A percentile compares a stretch with the other conserved stretches of the same genome.
Conservation (phyloP, 352 stramenopile genomes). For the Phytophthora tubulina region DNA sequence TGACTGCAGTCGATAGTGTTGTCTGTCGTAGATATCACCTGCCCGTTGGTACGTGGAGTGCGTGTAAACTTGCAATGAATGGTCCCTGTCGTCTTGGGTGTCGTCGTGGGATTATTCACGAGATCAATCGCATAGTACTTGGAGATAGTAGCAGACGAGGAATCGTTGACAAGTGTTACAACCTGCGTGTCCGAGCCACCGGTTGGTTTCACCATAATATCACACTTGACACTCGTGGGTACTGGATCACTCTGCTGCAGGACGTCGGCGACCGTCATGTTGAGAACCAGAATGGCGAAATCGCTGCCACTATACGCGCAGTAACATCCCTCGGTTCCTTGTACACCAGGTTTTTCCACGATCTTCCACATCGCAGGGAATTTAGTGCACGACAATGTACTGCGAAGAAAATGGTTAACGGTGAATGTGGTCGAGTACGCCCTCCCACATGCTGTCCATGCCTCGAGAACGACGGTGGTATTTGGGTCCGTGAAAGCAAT, state of each 20-base stretch:
- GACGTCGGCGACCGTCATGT: slow-evolving; percentile 13
- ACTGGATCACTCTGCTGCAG: background rate
- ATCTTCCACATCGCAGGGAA: slow-evolving; percentile 25
- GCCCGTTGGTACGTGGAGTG: background rate
- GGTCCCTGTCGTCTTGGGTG: slow-evolving; percentile 39
- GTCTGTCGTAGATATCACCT: background rate
- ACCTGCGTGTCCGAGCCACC: slow-evolving; percentile 3
- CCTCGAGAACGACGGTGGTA: slow-evolving; percentile 56
- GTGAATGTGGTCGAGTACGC: slow-evolving; percentile 31
- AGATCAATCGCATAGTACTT: slow-evolving; percentile 58
- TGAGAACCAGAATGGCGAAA: slow-evolving; percentile 24
- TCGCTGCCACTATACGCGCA: slow-evolving; percentile 37
- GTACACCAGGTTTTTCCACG: slow-evolving; percentile 14
- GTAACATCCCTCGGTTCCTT: slow-evolving; percentile 11
- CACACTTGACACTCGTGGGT: slow-evolving; percentile 9
- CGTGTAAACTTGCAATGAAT: slow-evolving; percentile 56
- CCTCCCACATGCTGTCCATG: slow-evolving; percentile 65
- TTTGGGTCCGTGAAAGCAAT: slow-evolving; percentile 41
- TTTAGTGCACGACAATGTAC: slow-evolving; percentile 25
- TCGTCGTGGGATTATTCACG: slow-evolving; percentile 45
- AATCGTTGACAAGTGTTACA: background rate
- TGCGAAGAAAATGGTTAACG: slow-evolving; percentile 50
- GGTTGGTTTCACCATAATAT: slow-evolving; percentile 28
- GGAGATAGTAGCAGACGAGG: slow-evolving; percentile 14
- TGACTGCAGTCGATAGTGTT: slow-evolving; percentile 23